Evolutionary conservation across 2,329 filamentous ascomycete genomes (phyloP).

Genomic region (Sphaerulina vaccinii): DNA sequence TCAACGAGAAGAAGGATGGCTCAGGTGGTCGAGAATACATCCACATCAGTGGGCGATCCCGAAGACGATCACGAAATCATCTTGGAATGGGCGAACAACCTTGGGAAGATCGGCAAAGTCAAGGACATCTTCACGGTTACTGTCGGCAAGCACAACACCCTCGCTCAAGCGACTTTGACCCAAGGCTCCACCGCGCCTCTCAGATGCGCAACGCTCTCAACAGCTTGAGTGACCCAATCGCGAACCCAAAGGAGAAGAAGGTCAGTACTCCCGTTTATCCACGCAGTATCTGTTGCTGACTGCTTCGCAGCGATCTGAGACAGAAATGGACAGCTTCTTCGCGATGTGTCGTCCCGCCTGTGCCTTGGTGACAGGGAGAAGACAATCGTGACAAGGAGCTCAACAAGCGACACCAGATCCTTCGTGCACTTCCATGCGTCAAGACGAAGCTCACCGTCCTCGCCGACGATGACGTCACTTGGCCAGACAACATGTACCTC

Average conservation of each 20-base stretch:
- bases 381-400: conserved; percentile 49
- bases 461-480: conserved; percentile 41
- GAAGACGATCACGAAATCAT: conserved; percentile 91
- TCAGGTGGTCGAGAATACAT: conserved; percentile 99
- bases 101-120: conserved; percentile 55
- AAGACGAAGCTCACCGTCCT: conserved; percentile 34
- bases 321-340: conserved; percentile 99
- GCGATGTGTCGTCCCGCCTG: conserved; percentile 93
- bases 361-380: conserved; percentile 99
- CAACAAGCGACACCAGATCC: conserved; percentile 39
- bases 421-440: conserved; percentile 33
- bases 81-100: conserved; percentile 87
- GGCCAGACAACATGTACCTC: conserved; percentile 32
- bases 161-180: conserved; percentile 79
- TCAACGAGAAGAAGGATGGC: too few relatives aligned
- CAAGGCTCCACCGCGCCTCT: conserved; percentile 90
- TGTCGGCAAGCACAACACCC: conserved; percentile 81
- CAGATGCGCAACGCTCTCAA: conserved; percentile 99
- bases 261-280: conserved; percentile 48
- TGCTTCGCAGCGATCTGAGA: conserved; percentile 72
- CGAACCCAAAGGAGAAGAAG: conserved; percentile 75
- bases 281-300: conserved; percentile 10
- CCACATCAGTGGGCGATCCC: conserved; percentile 89
- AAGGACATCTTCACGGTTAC: conserved; percentile 77
- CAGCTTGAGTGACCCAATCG: conserved; percentile 83